Evolutionary conservation across 2,329 filamentous ascomycete genomes (phyloP).

Genomic region (Exophiala oligosperma): DNA sequence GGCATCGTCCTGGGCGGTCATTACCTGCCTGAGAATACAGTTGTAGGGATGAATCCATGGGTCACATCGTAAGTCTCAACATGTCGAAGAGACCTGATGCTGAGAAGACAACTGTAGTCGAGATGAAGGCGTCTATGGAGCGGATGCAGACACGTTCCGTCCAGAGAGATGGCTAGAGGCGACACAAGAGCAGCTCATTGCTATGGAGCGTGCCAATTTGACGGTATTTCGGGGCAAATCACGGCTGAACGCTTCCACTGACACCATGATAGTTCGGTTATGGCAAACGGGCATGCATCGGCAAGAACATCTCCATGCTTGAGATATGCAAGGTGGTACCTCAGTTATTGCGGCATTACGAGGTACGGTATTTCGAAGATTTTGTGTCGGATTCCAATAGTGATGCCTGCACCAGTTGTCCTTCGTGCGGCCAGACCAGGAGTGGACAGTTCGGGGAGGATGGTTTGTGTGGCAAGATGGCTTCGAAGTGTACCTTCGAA

Average conservation of each 20-base stretch:
- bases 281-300: constrained; percentile 46
- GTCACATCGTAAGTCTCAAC: constrained; percentile 14
- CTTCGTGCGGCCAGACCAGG: constrained; percentile 5
- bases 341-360: constrained; percentile 20
- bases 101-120: constrained; percentile 5
- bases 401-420: constrained; percentile 2
- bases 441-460: constrained; percentile 14
- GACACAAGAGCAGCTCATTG: constrained; percentile 39
- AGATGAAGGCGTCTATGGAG: constrained; percentile 39
- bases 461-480: constrained; percentile 18
- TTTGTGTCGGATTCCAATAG: background rate
- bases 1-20: constrained; percentile 19
- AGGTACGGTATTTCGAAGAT: constrained; percentile 7
- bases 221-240: background rate
- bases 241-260: background rate
- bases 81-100: background rate
- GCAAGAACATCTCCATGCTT: constrained; percentile 29
- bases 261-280: constrained; percentile 45
- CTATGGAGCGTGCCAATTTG: constrained; percentile 46
- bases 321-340: constrained; percentile 32
- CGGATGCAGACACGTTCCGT: constrained; percentile 63
- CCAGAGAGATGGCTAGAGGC: constrained; percentile 71
- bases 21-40: constrained; percentile 21
- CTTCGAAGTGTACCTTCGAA: constrained; percentile 2
- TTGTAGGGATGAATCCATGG: constrained; percentile 26